phyloP scores from a whole-genome alignment of 2,329 filamentous ascomycete species.

The Botrytis elliptica region DNA sequence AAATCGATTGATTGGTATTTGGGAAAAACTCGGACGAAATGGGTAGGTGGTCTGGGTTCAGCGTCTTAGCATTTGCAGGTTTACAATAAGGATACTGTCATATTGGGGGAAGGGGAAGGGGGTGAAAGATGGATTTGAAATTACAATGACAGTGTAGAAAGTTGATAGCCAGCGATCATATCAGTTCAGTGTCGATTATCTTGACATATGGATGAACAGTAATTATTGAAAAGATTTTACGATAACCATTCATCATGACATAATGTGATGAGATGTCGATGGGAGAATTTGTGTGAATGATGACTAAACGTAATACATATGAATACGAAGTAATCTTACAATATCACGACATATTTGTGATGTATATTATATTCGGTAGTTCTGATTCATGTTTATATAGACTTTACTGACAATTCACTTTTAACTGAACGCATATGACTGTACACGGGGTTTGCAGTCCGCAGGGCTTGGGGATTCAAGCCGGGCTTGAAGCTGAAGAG shows the following conservation, averaged over 20 bases:
- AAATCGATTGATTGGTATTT: not conserved
- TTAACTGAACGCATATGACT: not conserved
- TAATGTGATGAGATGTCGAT: not conserved
- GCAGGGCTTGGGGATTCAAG: not conserved
- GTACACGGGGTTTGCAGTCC: not conserved
- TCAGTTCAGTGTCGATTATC: not conserved
- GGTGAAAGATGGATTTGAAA: not conserved
- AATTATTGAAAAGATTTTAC: not conserved
- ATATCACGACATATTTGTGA: not conserved
- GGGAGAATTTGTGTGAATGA: not conserved
- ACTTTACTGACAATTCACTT: not conserved
- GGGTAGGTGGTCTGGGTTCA: not conserved
- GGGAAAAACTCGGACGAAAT: not conserved
- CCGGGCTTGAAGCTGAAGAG: not conserved
- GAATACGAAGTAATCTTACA: not conserved
- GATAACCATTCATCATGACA: not conserved
- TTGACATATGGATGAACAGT: not conserved
- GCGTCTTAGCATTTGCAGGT: slow-evolving; percentile 7
- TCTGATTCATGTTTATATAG: not conserved
- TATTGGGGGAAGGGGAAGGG: not conserved
- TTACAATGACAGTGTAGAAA: not conserved
- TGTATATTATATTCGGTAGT: not conserved
- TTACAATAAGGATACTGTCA: slow-evolving; percentile 11
- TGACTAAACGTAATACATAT: not conserved
- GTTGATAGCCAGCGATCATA: not conserved